These are phyloP conservation scores for Ophiocordyceps camponoti-leonardi DNA, from an alignment of 2,329 filamentous ascomycete genomes.

Conservation along the genomic window DNA sequence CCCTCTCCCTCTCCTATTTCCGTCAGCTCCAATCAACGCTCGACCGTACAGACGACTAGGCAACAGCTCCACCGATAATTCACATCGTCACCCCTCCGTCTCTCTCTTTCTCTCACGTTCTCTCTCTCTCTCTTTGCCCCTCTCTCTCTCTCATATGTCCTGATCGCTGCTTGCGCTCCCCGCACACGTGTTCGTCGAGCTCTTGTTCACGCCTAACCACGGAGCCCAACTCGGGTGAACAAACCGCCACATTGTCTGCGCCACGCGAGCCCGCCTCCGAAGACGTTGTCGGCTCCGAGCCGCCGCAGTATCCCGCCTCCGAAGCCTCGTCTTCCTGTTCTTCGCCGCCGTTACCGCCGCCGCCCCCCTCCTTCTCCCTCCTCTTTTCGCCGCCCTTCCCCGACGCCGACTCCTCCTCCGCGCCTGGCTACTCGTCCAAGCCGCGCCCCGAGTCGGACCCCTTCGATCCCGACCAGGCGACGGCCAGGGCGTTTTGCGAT, in stretches of 20 bases:
- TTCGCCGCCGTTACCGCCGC: conserved; percentile 43
- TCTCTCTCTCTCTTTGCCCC: too few species aligned
- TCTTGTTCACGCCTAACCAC: not conserved
- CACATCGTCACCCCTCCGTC: too few species aligned
- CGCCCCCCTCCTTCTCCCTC: too few species aligned
- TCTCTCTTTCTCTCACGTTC: too few species aligned
- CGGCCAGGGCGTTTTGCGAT: conserved; percentile 26
- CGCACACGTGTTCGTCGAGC: not conserved
- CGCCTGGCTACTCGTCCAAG: conserved; percentile 32
- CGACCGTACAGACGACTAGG: too few species aligned
- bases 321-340: conserved; percentile 34
- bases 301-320: conserved; percentile 40
- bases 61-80: too few species aligned
- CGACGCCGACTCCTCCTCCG: conserved; percentile 17
- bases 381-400: conserved; percentile 5
- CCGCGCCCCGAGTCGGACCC: conserved; percentile 21
- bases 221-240: not conserved
- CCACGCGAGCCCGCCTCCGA: conserved; percentile 1
- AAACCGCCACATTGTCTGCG: not conserved
- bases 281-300: conserved; percentile 13
- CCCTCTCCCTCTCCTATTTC: too few species aligned
- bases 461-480: conserved; percentile 17
- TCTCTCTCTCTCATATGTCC: not conserved
- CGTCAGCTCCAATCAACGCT: too few species aligned
- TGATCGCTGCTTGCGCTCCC: not conserved